A percentile compares a stretch with the other conserved stretches of the same genome.
These are phyloP conservation scores for Thamnidium elegans DNA, from an alignment of 192 early-diverging fungal genomes.

Conservation along the genomic window DNA sequence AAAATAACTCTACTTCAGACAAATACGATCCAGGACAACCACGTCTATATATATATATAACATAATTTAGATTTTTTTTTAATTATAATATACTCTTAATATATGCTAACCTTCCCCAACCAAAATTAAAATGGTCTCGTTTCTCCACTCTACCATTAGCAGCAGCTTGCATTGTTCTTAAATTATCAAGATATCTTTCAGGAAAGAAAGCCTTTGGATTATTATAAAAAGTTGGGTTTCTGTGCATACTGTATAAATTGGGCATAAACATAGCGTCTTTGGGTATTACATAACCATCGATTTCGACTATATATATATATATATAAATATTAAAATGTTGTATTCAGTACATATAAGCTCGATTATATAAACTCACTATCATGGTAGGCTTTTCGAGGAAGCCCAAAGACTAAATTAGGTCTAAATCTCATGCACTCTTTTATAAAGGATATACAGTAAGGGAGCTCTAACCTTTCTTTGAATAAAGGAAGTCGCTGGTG, in stretches of 20 bases:
- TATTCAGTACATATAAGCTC: too few relatives aligned
- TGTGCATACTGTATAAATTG: constrained; percentile 51
- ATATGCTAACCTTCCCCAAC: constrained; percentile 5
- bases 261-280: constrained; percentile 36
- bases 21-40: constrained; percentile 13
- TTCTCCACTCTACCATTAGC: constrained; percentile 19
- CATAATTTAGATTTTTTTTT: too few relatives aligned
- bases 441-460: constrained; percentile 18
- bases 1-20: constrained; percentile 10
- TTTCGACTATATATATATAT: not conserved
- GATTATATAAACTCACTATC: constrained; percentile 9
- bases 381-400: constrained; percentile 6
- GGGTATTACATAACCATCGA: constrained; percentile 46
- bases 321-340: too few relatives aligned
- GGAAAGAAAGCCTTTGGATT: constrained; percentile 48
- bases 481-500: not conserved
- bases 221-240: constrained; percentile 25
- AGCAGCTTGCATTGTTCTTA: not conserved
- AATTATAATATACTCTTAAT: too few relatives aligned
- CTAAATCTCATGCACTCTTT: constrained; percentile 21
- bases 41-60: too few relatives aligned
- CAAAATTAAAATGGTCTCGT: constrained; percentile 21
- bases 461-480: not conserved
- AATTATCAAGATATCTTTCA: constrained; percentile 29
- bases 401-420: not conserved